Conservation (phyloP, 129 eudicot genomes). For the Helianthus annuus region HanXRQr2.0-SUNRISE NC_035443.2:9571049-9571548, state of each 20-base stretch:
- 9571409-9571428: not conserved
- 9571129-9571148: conserved; percentile 40
- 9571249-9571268: conserved; percentile 84
- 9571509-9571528: conserved; percentile 96
- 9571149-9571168: conserved; percentile 36
- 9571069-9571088: conserved; percentile 46
- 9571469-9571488: conserved; percentile 21
- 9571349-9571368: conserved; percentile 32
- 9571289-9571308: conserved; percentile 35
- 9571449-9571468: conserved; percentile 2
- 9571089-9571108: conserved; percentile 5
- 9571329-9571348: not conserved
- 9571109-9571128: conserved; percentile 15
- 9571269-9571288: conserved; percentile 67
- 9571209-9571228: conserved; percentile 46
- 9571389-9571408: conserved; percentile 31
- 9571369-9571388: conserved; percentile 20
- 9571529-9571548: conserved; percentile 91
- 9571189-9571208: conserved; percentile 66
- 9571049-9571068: conserved; percentile 30
- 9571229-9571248: conserved; percentile 74
- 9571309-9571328: conserved; percentile 19
- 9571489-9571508: conserved; percentile 57
- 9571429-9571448: not conserved
- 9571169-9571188: conserved; percentile 55